Evolutionary conservation across 2,329 filamentous ascomycete species (phyloP), one percentile per base, ranked within the genome.

Genomic region (Sarocladium brachiariae): DNA sequence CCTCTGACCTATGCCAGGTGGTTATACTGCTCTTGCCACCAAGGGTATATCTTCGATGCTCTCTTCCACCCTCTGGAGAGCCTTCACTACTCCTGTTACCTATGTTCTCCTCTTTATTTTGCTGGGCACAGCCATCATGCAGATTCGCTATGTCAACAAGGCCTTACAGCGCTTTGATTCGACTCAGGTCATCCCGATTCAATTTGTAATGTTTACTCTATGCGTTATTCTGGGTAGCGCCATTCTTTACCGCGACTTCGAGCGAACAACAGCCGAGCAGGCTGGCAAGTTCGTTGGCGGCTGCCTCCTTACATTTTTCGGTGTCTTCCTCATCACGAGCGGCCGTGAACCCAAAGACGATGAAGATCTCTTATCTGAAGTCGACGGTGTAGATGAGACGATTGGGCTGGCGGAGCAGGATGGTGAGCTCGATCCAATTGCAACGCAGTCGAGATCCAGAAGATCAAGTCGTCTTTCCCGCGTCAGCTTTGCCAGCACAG

Each of bases 1-100:
- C 47, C n/a, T 9, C 18, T 30, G n/a, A n/a, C n/a, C n/a, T n/a
- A n/a, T 23, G 25, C 35, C 14, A 90, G 89, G 89, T 57, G 93
- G 90, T 53, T 99, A 96, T 68, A 99, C 93, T n/a, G 93, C 89
- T 10, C 76, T 99, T 5, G 89, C 92, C 1, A 99, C 93, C 25
- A 99, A 99, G 67, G 93, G 93, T 51, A 88, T 99, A 34, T 92
- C 93, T 2, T 97, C 93, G 0, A 84, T 99, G 71, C 77, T 99
- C 18, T 96, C 93, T 0, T 91, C 89, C 48, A 95, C 87, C 0
- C 78, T 97, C 18, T 89, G 91, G 77, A 83, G 87, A 59, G 89
- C 89, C 14, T 88, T 99, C 56, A 86, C 89, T 0, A 97, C 92
- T 31, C 91, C 92, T 0, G 86, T 99, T 54, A 95, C 90, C 18